Evolutionary conservation across 2,329 filamentous ascomycete genomes (phyloP), one percentile per base, ranked within the genome.

Genomic region (Pseudogymnoascus sp.): DNA sequence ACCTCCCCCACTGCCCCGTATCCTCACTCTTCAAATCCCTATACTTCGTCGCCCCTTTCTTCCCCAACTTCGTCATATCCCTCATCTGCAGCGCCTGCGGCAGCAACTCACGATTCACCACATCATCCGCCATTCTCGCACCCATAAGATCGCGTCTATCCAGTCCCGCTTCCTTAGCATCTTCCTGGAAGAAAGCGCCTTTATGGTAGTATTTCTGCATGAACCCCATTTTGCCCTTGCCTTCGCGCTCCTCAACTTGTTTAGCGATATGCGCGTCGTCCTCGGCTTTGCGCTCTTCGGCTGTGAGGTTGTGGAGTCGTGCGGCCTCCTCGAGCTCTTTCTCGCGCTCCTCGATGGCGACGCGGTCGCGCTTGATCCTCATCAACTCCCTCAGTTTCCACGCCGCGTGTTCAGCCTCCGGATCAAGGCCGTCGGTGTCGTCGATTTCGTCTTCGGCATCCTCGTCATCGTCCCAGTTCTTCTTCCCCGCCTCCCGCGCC

Each of bases 201-300:
- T 92, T 93, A 80, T 99, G 94, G 76, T 91, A 92, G 78, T 97
- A 99, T 73, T 92, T 92, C 73, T 97, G 92, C 89, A 97, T 90
- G 74, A 85, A 96, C 2, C 83, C 83, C 80, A 93, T 90, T 76
- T 92, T 88, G 62, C 91, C 90, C 64, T 87, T 86, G 61, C 79
- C 75, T 65, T 89, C 86, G 70, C 90, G 90, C 66, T 74, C 72
- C 25, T 73, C 71, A 35, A 69, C 71, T 60, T 97, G 93, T 67
- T 82, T 80, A 0, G 87, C 86, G 16, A 97, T 78, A 74, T 85
- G 90, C 60, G 83, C 89, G 47, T 86, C 84, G 74, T 99, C 94
- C 74, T 99, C 94, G 64, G 85, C 87, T 64, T 87, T 85, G 59
- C 94, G 85, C 76, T 97, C 92, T 70, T 93, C 91, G 10, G 10